Percentiles rank a stretch among this genome's conserved stretches.
Evolutionary conservation across 768 basidiomycete species (phyloP).

Genomic region (Mycena vulgaris): DNA sequence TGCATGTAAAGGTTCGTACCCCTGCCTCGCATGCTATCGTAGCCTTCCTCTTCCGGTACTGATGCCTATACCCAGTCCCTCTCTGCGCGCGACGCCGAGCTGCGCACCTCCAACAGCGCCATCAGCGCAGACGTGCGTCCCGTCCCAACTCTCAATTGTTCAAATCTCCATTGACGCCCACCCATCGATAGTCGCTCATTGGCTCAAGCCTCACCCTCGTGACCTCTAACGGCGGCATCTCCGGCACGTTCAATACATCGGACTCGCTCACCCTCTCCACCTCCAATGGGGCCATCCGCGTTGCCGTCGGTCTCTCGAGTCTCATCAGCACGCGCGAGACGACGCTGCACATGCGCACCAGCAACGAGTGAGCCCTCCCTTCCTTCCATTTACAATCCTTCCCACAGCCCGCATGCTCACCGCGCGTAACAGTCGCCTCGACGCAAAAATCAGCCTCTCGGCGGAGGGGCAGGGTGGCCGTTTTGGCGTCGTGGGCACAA

Average conservation of each 20-base stretch:
- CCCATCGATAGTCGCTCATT: slow-evolving; percentile 50
- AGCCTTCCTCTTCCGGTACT: background rate
- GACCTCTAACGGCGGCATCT: slow-evolving; percentile 53
- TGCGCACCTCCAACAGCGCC: slow-evolving; percentile 26
- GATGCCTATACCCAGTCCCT: slow-evolving; percentile 6
- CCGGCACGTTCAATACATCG: slow-evolving; percentile 51
- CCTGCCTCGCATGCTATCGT: no score
- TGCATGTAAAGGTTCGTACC: slow-evolving; percentile 3
- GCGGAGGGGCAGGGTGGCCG: no score
- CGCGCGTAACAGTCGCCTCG: no score
- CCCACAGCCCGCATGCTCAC: no score
- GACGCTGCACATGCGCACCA: slow-evolving; percentile 30
- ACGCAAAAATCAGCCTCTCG: no score
- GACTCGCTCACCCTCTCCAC: slow-evolving; percentile 49
- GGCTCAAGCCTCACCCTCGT: slow-evolving; percentile 44
- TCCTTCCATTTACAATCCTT: no score
- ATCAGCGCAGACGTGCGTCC: slow-evolving; percentile 21
- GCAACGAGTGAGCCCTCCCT: no score
- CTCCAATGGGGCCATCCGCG: slow-evolving; percentile 41
- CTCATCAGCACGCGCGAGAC: background rate
- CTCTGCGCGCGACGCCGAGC: background rate
- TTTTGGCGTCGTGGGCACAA: no score
- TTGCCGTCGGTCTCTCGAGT: slow-evolving; percentile 1
- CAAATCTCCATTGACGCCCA: no score
- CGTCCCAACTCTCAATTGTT: no score